Percentiles rank a stretch among this genome's conserved stretches.
phyloP scores from a whole-genome alignment of 2,329 filamentous ascomycete species.

The Amauroascus niger region DNA sequence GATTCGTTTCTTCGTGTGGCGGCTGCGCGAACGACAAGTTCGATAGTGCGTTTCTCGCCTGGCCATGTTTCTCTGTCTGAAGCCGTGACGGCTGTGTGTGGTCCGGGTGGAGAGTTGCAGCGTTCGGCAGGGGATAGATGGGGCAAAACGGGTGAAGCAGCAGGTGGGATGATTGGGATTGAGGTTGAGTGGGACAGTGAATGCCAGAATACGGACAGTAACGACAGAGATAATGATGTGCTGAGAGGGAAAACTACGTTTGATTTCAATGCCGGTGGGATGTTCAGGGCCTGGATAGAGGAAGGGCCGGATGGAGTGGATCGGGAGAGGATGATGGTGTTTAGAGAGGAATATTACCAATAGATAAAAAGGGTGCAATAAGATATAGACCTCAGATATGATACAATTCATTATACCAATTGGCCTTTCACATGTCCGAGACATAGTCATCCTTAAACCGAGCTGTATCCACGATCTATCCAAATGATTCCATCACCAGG shows the following conservation, averaged over 20 bases:
- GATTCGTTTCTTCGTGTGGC: constrained; percentile 70
- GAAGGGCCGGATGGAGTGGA: constrained; percentile 27
- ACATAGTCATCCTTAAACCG: too few species aligned
- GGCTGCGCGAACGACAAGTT: constrained; percentile 61
- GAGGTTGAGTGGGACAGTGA: constrained; percentile 43
- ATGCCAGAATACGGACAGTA: constrained; percentile 34
- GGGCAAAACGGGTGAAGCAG: constrained; percentile 64
- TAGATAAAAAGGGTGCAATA: neutral
- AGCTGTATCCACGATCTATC: too few species aligned
- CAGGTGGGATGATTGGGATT: constrained; percentile 74
- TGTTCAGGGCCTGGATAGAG: constrained; percentile 68
- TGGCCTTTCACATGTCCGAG: too few species aligned
- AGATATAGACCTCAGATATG: too few species aligned
- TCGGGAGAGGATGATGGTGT: constrained; percentile 37
- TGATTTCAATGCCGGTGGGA: constrained; percentile 77
- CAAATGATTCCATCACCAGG: too few species aligned
- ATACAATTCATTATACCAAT: neutral
- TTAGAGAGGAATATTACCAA: constrained; percentile 32
- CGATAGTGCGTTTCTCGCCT: constrained; percentile 57
- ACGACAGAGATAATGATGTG: neutral
- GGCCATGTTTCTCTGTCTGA: constrained; percentile 38
- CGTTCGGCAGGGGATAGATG: constrained; percentile 64
- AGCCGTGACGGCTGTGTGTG: constrained; percentile 57
- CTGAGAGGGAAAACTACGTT: constrained; percentile 49
- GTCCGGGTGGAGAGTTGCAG: constrained; percentile 62